Evolutionary conservation across 1,284 basidiomycete species (phyloP).

Genomic region (Inonotus hispidus): DNA sequence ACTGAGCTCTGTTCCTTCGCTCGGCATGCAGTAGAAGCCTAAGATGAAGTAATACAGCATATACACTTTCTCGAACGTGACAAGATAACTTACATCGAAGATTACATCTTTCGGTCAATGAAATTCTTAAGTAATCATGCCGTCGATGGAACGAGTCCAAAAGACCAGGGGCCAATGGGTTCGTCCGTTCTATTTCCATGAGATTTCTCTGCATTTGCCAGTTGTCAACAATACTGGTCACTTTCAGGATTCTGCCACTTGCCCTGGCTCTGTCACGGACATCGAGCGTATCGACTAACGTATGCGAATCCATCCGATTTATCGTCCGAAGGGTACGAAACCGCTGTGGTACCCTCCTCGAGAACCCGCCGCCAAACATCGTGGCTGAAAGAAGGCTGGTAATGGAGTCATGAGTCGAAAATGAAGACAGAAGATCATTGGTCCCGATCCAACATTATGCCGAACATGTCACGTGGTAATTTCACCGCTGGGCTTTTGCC

Average conservation of each 20-base stretch:
- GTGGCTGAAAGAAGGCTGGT: neutral
- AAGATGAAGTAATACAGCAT: constrained; percentile 1
- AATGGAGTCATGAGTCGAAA: neutral
- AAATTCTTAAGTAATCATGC: constrained; percentile 84
- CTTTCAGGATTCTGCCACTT: neutral
- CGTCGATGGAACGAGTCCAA: constrained; percentile 64
- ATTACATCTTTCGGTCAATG: constrained; percentile 84
- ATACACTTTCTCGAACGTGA: neutral
- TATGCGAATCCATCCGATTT: neutral
- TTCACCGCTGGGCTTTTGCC: neutral
- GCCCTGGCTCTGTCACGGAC: constrained; percentile 6
- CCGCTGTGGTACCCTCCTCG: neutral
- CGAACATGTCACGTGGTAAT: neutral
- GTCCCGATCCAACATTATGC: neutral
- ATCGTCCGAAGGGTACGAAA: neutral
- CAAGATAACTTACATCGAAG: constrained; percentile 58
- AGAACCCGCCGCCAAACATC: neutral
- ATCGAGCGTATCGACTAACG: neutral
- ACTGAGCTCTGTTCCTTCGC: constrained; percentile 72
- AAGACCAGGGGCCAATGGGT: constrained; percentile 36
- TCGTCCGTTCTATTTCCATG: constrained; percentile 3
- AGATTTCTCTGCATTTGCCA: neutral
- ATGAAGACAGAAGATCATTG: neutral
- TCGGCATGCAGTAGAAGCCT: constrained; percentile 92
- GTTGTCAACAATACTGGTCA: neutral